Percentiles rank a stretch among this genome's conserved stretches.
These are phyloP conservation scores for Dactylellina leptospora DNA, from an alignment of 2,329 filamentous ascomycete species.

Conservation along the genomic window DNA sequence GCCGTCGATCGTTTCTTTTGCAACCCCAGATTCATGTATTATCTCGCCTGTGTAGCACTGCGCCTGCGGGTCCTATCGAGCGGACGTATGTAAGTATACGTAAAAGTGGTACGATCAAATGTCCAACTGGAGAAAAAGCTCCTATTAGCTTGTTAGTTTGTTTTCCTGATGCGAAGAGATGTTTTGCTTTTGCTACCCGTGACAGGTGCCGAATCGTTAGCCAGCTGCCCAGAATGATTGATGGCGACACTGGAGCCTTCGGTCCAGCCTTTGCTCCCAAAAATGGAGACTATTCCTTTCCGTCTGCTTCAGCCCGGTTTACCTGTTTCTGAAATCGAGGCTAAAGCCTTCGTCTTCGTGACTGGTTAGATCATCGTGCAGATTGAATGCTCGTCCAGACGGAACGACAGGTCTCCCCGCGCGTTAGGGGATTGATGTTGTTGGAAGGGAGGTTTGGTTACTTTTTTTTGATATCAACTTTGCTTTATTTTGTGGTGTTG, in stretches of 20 bases:
- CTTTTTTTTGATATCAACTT: conserved; percentile 47
- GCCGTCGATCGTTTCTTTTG: conserved; percentile 47
- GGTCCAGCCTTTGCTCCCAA: conserved; percentile 19
- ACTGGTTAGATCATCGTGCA: conserved; percentile 54
- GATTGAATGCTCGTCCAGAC: conserved; percentile 23
- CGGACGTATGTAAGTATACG: conserved; percentile 39
- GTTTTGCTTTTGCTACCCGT: conserved; percentile 52
- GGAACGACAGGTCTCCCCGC: conserved; percentile 9
- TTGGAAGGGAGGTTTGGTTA: conserved; percentile 4
- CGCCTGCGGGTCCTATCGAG: conserved; percentile 46
- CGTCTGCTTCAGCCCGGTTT: conserved; percentile 49
- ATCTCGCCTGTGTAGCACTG: conserved; percentile 22
- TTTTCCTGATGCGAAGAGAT: conserved; percentile 26
- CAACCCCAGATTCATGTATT: conserved; percentile 49
- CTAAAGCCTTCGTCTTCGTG: conserved; percentile 52
- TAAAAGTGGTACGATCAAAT: conserved; percentile 52
- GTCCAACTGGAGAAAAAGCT: conserved; percentile 46
- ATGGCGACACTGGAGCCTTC: conserved; percentile 48
- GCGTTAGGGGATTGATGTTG: conserved; percentile 19
- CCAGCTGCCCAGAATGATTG: conserved; percentile 42
- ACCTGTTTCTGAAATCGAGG: conserved; percentile 48
- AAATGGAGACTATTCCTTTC: conserved; percentile 45
- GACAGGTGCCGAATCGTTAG: conserved; percentile 45
- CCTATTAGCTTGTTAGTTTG: conserved; percentile 53
- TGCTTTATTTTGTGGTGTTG: conserved; percentile 15